These are phyloP conservation scores for Pseudoturritis turrita DNA, from an alignment of 345 rosid species.

Conservation along the genomic window DNA sequence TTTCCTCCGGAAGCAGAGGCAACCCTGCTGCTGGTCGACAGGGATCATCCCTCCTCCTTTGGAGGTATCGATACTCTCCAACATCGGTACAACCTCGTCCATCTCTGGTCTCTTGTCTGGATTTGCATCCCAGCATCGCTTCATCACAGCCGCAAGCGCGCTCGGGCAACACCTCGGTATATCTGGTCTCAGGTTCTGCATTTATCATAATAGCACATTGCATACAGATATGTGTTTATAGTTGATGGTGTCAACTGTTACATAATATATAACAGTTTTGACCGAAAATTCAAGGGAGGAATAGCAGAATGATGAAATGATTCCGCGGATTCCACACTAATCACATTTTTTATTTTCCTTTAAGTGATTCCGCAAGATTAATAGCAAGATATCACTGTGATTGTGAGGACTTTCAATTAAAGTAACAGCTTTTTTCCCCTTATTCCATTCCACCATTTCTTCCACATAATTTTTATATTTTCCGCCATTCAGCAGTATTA, in stretches of 20 bases:
- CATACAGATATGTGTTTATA: neutral
- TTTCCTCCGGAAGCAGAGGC: constrained; percentile 75
- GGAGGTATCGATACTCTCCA: constrained; percentile 84
- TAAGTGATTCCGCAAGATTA: neutral
- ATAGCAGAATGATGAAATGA: neutral
- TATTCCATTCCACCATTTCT: neutral
- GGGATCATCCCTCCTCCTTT: constrained; percentile 99
- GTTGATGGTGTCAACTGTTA: neutral
- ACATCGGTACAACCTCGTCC: constrained; percentile 90
- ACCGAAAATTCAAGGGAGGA: no score
- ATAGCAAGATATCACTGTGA: neutral
- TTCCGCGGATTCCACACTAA: no score
- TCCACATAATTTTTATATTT: neutral
- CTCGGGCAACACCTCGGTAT: constrained; percentile 98
- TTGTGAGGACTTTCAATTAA: no score
- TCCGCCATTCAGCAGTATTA: neutral
- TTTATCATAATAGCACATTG: constrained; percentile 18
- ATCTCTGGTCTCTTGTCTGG: constrained; percentile 94
- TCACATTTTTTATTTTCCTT: no score
- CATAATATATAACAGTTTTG: neutral
- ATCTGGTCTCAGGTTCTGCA: constrained; percentile 91
- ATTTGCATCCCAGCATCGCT: constrained; percentile 95
- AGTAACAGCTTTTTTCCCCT: neutral
- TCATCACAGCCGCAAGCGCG: constrained; percentile 85
- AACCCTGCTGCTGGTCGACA: constrained; percentile 71